A percentile compares a stretch with the other conserved stretches of the same genome.
phyloP scores from a whole-genome alignment of 1,284 basidiomycete genomes.

The Mycosarcoma maydis region DNA sequence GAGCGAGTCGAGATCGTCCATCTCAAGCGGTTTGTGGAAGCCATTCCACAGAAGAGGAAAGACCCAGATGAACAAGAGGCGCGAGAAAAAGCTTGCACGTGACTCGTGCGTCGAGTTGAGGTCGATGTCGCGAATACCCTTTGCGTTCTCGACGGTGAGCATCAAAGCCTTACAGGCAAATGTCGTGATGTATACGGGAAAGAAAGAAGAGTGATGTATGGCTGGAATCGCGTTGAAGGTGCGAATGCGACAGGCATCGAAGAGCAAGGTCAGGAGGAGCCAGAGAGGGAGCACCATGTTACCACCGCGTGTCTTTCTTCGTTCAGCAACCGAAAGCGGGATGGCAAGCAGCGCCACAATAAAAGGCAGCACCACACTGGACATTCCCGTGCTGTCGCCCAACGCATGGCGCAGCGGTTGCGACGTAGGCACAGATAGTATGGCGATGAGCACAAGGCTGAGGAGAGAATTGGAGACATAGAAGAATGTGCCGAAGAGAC shows the following conservation, averaged over 20 bases:
- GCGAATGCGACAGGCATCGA: slow-evolving; percentile 45
- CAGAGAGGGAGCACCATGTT: slow-evolving; percentile 43
- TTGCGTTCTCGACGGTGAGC: slow-evolving; percentile 47
- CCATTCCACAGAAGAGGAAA: slow-evolving; percentile 44
- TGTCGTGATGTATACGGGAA: slow-evolving; percentile 28
- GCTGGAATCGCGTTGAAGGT: slow-evolving; percentile 39
- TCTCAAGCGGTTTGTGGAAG: slow-evolving; percentile 31
- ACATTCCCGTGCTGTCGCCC: slow-evolving; percentile 11
- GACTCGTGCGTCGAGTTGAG: slow-evolving; percentile 40
- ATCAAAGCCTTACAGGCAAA: slow-evolving; percentile 43
- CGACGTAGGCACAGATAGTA: slow-evolving; percentile 18
- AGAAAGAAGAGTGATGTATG: slow-evolving; percentile 30
- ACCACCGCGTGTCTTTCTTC: slow-evolving; percentile 44
- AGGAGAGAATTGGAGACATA: slow-evolving; percentile 32
- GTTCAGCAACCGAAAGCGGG: slow-evolving; percentile 30
- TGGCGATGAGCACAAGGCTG: slow-evolving; percentile 15
- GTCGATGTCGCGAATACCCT: slow-evolving; percentile 16
- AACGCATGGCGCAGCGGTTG: slow-evolving; percentile 11
- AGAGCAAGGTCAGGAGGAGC: slow-evolving; percentile 40
- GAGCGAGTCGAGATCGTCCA: slow-evolving; percentile 44
- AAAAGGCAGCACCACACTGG: slow-evolving; percentile 34
- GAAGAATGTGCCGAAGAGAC: slow-evolving; percentile 31
- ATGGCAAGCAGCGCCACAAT: slow-evolving; percentile 26
- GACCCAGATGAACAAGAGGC: slow-evolving; percentile 52
- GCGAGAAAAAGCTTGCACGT: slow-evolving; percentile 49